Base-by-base conservation (phyloP, 2,329 filamentous ascomycete genomes). In the Fusarium hostae region DNA sequence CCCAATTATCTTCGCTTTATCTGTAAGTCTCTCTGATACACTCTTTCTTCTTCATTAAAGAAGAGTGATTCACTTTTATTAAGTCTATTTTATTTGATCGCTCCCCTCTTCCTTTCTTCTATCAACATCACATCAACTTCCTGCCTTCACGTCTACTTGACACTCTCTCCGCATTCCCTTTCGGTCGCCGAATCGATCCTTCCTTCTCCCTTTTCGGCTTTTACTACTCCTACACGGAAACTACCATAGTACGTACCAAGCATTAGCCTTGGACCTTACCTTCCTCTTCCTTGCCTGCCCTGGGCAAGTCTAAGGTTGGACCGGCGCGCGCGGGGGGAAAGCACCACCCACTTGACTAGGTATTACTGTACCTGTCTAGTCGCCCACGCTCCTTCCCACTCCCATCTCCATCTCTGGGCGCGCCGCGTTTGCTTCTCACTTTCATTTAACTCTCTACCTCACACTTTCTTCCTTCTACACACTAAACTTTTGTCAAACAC, bases 391-490 rank as follows among this genome's bases (percentile, higher is more conserved):
- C 57, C 70, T 73, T 62, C 70, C 62, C 57, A 58, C 66, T 59
- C 69, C 65, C 63, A 70, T 64, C 57, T 52, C 50, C 60, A 57
- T 66, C 57, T 71, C 61, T 73, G 70, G 61, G 71, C 71, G 71
- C 71, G 71, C 67, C 71, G 71, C 71, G 71, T 73, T 68, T 65
- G 56, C 56, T 63, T 73, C 67, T 60, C 56, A 54, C 66, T 72
- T 55, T 63, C 56, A 63, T 63, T 68, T 55, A 63, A 63, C 58
- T 50, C 57, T 56, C 26, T 15, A 45, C 62, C 39, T 61, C 30
- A 20, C 44, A 20, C 43, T 40, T 66, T 66, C 13, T 45, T 48
- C 45, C 22, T 59, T 50, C 28, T 24, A 34, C 48, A 40, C 40
- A 30, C 56, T 45, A 45, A 59, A 70, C 40, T 65, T 41, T 47